Conservation (phyloP, 129 eudicot genomes). For the Ambrosia artemisiifolia region DNA sequence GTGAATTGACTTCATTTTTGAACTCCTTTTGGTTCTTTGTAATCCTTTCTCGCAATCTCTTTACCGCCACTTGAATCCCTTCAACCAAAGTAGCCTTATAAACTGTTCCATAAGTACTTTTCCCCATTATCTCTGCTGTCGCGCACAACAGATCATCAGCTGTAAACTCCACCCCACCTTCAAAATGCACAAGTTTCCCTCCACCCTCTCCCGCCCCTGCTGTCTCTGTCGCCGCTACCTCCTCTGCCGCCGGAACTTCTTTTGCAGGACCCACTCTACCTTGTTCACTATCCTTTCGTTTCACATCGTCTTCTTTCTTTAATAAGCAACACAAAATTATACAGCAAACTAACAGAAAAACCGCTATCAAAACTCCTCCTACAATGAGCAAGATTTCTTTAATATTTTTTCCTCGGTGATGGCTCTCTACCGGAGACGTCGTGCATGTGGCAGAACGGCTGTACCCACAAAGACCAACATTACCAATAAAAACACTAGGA, state of each 20-base stretch:
- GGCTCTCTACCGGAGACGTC: conserved; percentile 24
- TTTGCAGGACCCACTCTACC: conserved; percentile 42
- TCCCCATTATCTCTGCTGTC: conserved; percentile 89
- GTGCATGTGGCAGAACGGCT: conserved; percentile 52
- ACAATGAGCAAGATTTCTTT: conserved; percentile 64
- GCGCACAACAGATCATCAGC: conserved; percentile 94
- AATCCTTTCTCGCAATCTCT: conserved; percentile 83
- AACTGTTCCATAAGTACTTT: conserved; percentile 90
- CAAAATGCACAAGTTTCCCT: conserved; percentile 83
- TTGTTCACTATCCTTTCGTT: conserved; percentile 28
- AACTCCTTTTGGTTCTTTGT: conserved; percentile 69
- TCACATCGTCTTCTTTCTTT: conserved; percentile 37
- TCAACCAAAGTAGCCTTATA: conserved; percentile 77
- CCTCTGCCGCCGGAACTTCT: conserved; percentile 36
- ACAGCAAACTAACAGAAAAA: conserved; percentile 49
- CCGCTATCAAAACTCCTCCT: conserved; percentile 60
- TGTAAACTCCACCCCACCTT: conserved; percentile 72
- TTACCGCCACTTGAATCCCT: conserved; percentile 83
- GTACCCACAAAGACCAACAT: conserved; percentile 72
- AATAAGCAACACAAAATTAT: conserved; percentile 56
- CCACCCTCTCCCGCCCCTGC: conserved; percentile 57
- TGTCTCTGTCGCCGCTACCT: conserved; percentile 10
- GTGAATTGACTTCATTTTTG: conserved; percentile 60
- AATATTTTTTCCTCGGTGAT: conserved; percentile 30
- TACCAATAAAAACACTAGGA: conserved; percentile 64